These are phyloP conservation scores for Cladophialophora chaetospira DNA, from an alignment of 2,329 filamentous ascomycete species.

Conservation along the genomic window DNA sequence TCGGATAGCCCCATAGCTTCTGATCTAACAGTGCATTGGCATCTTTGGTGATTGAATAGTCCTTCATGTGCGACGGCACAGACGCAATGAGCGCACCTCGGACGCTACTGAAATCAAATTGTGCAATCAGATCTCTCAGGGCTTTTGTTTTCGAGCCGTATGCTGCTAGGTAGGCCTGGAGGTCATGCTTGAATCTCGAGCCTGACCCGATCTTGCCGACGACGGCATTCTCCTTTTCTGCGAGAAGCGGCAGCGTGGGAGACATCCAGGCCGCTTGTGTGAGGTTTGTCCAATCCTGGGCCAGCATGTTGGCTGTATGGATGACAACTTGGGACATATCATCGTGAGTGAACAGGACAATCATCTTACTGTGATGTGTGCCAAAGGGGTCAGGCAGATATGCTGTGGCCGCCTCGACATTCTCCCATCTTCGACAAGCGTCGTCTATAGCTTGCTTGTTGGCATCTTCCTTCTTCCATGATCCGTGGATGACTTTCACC, in stretches of 20 bases:
- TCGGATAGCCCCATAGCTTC: conserved; percentile 77
- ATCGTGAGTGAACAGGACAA: conserved; percentile 78
- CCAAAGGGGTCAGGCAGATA: conserved; percentile 83
- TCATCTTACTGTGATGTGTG: conserved; percentile 85
- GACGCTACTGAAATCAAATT: conserved; percentile 70
- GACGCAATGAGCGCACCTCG: conserved; percentile 75
- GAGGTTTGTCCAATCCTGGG: conserved; percentile 84
- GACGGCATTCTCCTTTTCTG: background rate
- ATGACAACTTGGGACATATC: conserved; percentile 76
- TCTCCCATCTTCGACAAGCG: conserved; percentile 62
- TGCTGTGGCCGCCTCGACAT: conserved; percentile 71
- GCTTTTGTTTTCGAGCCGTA: conserved; percentile 58
- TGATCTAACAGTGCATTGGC: conserved; percentile 42
- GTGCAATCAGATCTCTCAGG: conserved; percentile 60
- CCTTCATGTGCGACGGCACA: conserved; percentile 67
- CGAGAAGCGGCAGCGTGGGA: conserved; percentile 62
- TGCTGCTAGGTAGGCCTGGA: conserved; percentile 69
- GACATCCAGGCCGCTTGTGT: conserved; percentile 81
- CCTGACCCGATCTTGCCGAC: conserved; percentile 60
- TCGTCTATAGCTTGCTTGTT: conserved; percentile 60
- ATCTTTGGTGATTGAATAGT: conserved; percentile 36
- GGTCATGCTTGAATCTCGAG: conserved; percentile 70
- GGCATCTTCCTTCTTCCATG: conserved; percentile 67
- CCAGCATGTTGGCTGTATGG: conserved; percentile 91
- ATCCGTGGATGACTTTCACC: conserved; percentile 64